These are phyloP conservation scores for Cercospora sojina DNA, from an alignment of 2,329 filamentous ascomycete species.

Conservation along the genomic window DNA sequence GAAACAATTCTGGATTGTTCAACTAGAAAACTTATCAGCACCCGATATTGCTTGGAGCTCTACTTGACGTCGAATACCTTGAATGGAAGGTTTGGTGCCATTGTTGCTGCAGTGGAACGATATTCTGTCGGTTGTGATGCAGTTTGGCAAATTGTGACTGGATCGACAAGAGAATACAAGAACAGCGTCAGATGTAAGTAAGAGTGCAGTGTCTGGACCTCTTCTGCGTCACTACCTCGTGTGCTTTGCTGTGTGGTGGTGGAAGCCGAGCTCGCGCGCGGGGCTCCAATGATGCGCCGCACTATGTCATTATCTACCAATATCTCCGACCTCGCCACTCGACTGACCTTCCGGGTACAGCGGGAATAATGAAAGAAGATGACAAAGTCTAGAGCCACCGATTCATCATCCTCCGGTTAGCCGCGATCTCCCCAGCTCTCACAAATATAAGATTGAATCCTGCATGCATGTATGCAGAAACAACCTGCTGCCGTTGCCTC, in stretches of 20 bases:
- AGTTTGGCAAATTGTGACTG: not conserved
- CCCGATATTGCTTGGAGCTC: not conserved
- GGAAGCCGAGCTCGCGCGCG: slow-evolving; percentile 21
- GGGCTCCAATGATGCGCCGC: slow-evolving; percentile 11
- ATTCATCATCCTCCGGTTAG: slow-evolving; percentile 14
- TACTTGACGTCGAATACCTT: slow-evolving; percentile 38
- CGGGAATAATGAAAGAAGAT: not conserved
- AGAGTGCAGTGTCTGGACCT: not conserved
- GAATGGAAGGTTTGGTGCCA: slow-evolving; percentile 45
- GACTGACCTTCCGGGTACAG: slow-evolving; percentile 9
- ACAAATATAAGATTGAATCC: not conserved
- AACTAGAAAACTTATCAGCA: slow-evolving; percentile 40
- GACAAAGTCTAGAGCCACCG: not conserved
- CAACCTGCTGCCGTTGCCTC: not conserved
- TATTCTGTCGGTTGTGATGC: slow-evolving; percentile 15
- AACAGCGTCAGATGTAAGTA: not conserved
- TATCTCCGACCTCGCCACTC: slow-evolving; percentile 4
- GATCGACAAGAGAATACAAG: not conserved
- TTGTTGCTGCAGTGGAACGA: slow-evolving; percentile 15
- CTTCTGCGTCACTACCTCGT: slow-evolving; percentile 19
- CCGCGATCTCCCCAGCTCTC: slow-evolving; percentile 13
- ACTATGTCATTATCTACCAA: slow-evolving; percentile 15
- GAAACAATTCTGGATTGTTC: slow-evolving; percentile 56
- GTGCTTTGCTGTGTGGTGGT: not conserved
- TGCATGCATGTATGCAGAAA: not conserved